Evolutionary conservation across 2,329 filamentous ascomycete genomes (phyloP).

Genomic region (Pseudopithomyces chartarum): DNA sequence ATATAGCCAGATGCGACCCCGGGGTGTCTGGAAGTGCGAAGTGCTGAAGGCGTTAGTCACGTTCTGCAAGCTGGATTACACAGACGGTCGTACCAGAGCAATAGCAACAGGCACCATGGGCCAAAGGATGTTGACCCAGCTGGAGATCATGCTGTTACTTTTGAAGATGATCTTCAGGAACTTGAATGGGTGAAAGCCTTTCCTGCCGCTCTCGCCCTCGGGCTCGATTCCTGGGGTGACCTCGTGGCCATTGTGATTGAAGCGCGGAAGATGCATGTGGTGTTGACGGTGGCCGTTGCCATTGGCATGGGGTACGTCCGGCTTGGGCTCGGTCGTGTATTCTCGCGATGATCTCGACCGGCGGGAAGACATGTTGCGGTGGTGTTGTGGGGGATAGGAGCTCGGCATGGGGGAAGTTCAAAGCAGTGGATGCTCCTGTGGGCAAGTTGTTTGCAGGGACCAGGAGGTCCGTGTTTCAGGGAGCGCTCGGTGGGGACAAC

Average conservation of each 20-base stretch:
- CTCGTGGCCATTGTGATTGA: constrained; percentile 52
- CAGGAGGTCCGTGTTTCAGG: constrained; percentile 7
- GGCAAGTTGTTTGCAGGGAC: not conserved
- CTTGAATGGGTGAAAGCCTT: constrained; percentile 66
- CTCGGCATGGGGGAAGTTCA: not conserved
- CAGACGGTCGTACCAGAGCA: constrained; percentile 55
- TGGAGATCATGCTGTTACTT: constrained; percentile 68
- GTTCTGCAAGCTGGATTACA: not conserved
- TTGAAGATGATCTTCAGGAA: constrained; percentile 68
- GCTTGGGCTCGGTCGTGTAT: constrained; percentile 29
- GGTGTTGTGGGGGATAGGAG: constrained; percentile 4
- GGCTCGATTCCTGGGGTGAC: constrained; percentile 50
- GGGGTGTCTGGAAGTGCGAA: constrained; percentile 56
- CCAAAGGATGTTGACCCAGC: constrained; percentile 73
- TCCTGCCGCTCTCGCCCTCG: constrained; percentile 71
- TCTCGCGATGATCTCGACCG: constrained; percentile 23
- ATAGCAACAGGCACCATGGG: constrained; percentile 75
- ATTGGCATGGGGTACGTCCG: constrained; percentile 19
- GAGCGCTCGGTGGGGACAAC: constrained; percentile 2
- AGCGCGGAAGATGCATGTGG: constrained; percentile 33
- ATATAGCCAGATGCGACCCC: constrained; percentile 64
- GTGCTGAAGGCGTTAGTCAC: constrained; percentile 38
- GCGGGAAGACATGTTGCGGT: constrained; percentile 8
- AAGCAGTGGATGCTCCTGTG: not conserved
- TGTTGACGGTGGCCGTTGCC: constrained; percentile 12